Conservation (phyloP, 768 basidiomycete species). For the Pilatotrama ljubarskyi region DNA sequence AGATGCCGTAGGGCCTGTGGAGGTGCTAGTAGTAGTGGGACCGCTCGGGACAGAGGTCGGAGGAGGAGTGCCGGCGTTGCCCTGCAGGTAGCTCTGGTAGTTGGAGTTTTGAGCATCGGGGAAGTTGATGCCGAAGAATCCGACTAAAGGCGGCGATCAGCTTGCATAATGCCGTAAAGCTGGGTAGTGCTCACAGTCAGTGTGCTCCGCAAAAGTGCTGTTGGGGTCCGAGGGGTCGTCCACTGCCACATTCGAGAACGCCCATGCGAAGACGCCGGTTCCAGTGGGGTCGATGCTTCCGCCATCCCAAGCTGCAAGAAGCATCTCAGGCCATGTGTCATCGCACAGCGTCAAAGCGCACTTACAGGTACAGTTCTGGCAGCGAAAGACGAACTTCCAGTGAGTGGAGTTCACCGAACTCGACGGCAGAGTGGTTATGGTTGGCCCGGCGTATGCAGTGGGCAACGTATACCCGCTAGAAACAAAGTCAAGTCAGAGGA, state of each 20-base stretch:
- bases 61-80: conserved; percentile 39
- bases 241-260: conserved; percentile 43
- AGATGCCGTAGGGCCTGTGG: conserved; percentile 39
- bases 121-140: conserved; percentile 57
- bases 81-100: conserved; percentile 52
- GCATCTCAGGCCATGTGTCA: not conserved
- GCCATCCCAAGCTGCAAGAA: conserved; percentile 39
- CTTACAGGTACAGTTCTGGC: conserved; percentile 64
- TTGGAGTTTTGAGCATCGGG: conserved; percentile 45
- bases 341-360: conserved; percentile 1
- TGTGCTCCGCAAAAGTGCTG: conserved; percentile 56
- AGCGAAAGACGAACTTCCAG: conserved; percentile 69
- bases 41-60: conserved; percentile 33
- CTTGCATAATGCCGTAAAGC: not conserved
- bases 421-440: conserved; percentile 51
- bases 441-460: conserved; percentile 50
- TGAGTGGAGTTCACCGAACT: conserved; percentile 57
- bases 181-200: conserved; percentile 46
- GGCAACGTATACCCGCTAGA: conserved; percentile 53
- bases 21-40: conserved; percentile 34
- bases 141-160: conserved; percentile 39
- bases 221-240: conserved; percentile 50
- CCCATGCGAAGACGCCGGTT: conserved; percentile 54
- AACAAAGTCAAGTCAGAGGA: not conserved
- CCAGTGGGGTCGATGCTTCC: conserved; percentile 38